A percentile compares a stretch with the other conserved stretches of the same genome.
Evolutionary conservation across 2,329 filamentous ascomycete species (phyloP).

Genomic region (Neonectria ditissima): DNA sequence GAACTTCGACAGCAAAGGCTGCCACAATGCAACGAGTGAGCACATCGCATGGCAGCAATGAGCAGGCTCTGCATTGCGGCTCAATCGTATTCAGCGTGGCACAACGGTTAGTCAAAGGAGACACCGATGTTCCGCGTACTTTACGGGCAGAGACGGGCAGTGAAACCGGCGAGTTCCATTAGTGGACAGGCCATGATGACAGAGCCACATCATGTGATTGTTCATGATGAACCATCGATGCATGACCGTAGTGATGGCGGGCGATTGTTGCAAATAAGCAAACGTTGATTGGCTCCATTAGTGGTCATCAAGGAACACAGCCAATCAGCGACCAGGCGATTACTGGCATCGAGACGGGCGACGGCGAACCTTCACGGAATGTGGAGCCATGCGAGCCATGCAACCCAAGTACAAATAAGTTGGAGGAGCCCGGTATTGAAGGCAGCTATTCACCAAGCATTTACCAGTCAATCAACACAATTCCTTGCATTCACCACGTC

Average conservation of each 20-base stretch:
- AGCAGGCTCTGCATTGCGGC: too few relatives aligned
- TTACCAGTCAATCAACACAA: constrained; percentile 1
- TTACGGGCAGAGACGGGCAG: too few relatives aligned
- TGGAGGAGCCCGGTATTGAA: constrained; percentile 21
- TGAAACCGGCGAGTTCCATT: background rate
- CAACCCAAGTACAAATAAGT: constrained; percentile 42
- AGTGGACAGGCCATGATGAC: constrained; percentile 25
- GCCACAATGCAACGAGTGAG: too few relatives aligned
- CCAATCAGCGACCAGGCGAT: constrained; percentile 35
- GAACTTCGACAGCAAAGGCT: too few relatives aligned
- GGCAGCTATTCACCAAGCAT: constrained; percentile 6
- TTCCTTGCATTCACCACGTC: background rate
- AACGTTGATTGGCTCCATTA: constrained; percentile 21
- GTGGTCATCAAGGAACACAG: fast-evolving
- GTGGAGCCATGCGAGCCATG: constrained; percentile 25
- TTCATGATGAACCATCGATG: constrained; percentile 15
- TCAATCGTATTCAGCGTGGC: too few relatives aligned
- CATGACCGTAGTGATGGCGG: constrained; percentile 1
- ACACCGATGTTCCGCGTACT: too few relatives aligned
- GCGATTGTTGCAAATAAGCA: constrained; percentile 43
- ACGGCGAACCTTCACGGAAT: constrained; percentile 19
- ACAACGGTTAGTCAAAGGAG: too few relatives aligned
- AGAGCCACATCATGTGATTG: constrained; percentile 3
- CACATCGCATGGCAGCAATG: too few relatives aligned
- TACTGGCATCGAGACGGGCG: constrained; percentile 25